Evolutionary conservation across 2,329 filamentous ascomycete genomes (phyloP).

Genomic region (Botryotinia narcissicola): DNA sequence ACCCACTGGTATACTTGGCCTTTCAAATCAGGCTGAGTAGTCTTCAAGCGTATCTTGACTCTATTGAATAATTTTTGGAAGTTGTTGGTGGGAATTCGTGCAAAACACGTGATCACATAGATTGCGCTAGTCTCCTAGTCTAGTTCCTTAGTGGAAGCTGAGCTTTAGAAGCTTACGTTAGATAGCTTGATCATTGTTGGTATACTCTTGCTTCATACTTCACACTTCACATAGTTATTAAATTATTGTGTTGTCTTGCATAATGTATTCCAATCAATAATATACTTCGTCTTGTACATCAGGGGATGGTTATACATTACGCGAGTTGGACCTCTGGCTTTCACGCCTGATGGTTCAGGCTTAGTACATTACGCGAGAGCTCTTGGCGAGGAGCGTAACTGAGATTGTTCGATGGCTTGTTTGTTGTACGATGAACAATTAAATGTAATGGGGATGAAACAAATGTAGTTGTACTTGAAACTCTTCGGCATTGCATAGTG

Average conservation of each 20-base stretch:
- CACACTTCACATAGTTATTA: neutral
- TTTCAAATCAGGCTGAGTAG: neutral
- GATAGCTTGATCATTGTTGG: neutral
- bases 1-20: neutral
- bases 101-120: neutral
- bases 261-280: neutral
- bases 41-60: neutral
- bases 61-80: too few relatives aligned
- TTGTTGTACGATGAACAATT: neutral
- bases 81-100: neutral
- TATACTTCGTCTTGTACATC: neutral
- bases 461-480: neutral
- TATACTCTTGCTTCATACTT: neutral
- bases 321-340: neutral
- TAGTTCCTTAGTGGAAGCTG: neutral
- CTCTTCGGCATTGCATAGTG: neutral
- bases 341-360: neutral
- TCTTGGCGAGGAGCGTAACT: neutral
- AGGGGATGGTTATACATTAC: neutral
- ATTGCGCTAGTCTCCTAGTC: neutral
- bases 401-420: neutral
- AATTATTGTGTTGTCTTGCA: neutral
- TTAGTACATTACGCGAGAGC: neutral
- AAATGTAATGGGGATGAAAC: neutral
- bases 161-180: neutral